phyloP scores from a whole-genome alignment of 2,329 filamentous ascomycete species.

The Macrophomina pseudophaseolina region DNA sequence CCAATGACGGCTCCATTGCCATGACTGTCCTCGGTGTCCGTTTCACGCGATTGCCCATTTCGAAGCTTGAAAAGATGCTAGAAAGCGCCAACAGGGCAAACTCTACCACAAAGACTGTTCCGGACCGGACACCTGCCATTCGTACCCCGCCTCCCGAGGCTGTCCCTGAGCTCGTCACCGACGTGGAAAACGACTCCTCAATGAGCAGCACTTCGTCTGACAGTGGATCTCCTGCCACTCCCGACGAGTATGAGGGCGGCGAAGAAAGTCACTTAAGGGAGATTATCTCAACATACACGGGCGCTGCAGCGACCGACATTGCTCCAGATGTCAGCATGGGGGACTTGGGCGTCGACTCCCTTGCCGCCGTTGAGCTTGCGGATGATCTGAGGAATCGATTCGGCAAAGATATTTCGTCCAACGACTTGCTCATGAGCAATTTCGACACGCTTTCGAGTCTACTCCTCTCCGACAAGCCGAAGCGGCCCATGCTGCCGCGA shows the following conservation, averaged over 20 bases:
- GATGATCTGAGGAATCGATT: background rate
- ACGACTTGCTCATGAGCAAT: background rate
- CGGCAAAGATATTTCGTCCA: background rate
- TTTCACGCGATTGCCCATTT: slow-evolving; percentile 30
- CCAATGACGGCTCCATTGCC: slow-evolving; percentile 15
- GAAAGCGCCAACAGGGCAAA: background rate
- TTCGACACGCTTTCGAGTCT: background rate
- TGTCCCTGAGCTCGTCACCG: background rate
- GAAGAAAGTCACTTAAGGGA: background rate
- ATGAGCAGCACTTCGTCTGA: background rate
- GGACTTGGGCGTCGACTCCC: background rate
- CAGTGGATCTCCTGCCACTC: background rate
- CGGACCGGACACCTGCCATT: background rate
- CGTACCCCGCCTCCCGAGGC: background rate
- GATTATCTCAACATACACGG: background rate
- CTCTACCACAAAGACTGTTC: background rate
- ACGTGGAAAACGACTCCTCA: too few relatives aligned
- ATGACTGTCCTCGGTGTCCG: slow-evolving; percentile 28
- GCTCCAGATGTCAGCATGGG: background rate
- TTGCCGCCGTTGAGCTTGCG: background rate
- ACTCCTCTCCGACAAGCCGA: background rate
- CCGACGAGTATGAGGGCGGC: background rate
- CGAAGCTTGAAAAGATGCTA: slow-evolving; percentile 28
- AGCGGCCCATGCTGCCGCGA: background rate
- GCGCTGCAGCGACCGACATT: background rate